phyloP scores from a whole-genome alignment of 192 early-diverging fungal species.

The Lobulomyces angularis region DNA sequence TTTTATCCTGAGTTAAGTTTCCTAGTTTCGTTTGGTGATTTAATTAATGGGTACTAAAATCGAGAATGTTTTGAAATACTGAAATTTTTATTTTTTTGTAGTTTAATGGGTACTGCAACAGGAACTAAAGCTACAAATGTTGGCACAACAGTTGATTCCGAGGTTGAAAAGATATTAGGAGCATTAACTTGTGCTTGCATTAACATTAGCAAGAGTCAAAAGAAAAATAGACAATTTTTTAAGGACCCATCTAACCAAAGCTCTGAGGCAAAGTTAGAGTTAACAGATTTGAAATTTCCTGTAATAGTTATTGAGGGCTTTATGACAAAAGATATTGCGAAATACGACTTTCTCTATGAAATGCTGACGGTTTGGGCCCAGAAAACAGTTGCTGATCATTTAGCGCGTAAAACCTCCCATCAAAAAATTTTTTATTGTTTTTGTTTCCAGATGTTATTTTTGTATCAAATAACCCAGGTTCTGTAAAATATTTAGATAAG shows the following conservation, averaged over 20 bases:
- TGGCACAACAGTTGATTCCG: constrained; percentile 59
- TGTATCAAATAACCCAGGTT: constrained; percentile 60
- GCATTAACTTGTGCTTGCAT: constrained; percentile 59
- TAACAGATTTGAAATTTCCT: constrained; percentile 53
- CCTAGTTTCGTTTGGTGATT: neutral
- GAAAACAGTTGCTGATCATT: too few species aligned
- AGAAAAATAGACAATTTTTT: constrained; percentile 6
- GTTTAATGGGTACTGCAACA: constrained; percentile 73
- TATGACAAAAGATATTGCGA: constrained; percentile 57
- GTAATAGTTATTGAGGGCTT: constrained; percentile 83
- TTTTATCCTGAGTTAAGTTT: constrained; percentile 87
- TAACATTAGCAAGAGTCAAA: constrained; percentile 35
- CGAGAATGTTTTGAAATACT: constrained; percentile 30
- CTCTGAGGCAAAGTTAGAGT: constrained; percentile 8
- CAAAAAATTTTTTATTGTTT: too few species aligned
- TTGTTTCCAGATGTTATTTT: constrained; percentile 93
- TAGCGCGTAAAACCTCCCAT: too few species aligned
- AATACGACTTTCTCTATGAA: constrained; percentile 52
- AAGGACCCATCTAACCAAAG: neutral
- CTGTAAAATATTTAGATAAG: too few species aligned
- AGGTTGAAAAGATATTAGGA: constrained; percentile 78
- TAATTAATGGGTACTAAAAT: neutral
- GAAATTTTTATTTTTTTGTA: constrained; percentile 63
- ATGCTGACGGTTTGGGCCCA: too few species aligned
- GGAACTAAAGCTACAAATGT: constrained; percentile 68